A percentile compares a stretch with the other conserved stretches of the same genome.
phyloP scores from a whole-genome alignment of 257 asterid genomes.

The Capsicum chinense region DNA sequence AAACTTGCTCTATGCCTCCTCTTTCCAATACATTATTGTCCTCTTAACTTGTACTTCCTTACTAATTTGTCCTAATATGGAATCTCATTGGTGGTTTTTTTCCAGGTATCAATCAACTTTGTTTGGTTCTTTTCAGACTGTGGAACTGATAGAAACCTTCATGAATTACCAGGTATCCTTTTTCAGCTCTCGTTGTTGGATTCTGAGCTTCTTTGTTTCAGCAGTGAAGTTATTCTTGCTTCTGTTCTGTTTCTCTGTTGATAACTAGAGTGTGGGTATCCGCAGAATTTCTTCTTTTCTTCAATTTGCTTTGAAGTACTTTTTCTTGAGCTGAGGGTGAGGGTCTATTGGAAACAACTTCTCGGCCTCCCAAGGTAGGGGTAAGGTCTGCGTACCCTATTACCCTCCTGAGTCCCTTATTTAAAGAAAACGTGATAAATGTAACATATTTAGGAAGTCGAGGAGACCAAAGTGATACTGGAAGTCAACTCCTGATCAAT shows the following conservation, averaged over 20 bases:
- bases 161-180: constrained; percentile 89
- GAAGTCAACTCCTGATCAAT: not conserved
- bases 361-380: no score
- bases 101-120: constrained; percentile 93
- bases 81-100: not conserved
- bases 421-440: constrained; percentile 9
- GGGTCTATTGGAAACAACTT: no score
- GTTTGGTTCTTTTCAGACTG: constrained; percentile 93
- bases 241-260: not conserved
- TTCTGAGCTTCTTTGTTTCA: constrained; percentile 14
- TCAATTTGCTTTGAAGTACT: no score
- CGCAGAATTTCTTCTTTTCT: not conserved
- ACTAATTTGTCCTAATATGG: constrained; percentile 7
- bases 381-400: no score
- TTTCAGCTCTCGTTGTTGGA: not conserved
- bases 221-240: not conserved
- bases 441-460: not conserved
- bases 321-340: no score
- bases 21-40: not conserved
- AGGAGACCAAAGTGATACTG: not conserved
- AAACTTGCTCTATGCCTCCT: not conserved
- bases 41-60: not conserved
- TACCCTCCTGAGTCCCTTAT: not conserved
- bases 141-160: constrained; percentile 91
- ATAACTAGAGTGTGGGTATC: not conserved